Percentiles rank a stretch among this genome's conserved stretches.
Evolutionary conservation across 495 filamentous ascomycete genomes (phyloP).

Genomic region (Aspergillus egyptiacus): DNA sequence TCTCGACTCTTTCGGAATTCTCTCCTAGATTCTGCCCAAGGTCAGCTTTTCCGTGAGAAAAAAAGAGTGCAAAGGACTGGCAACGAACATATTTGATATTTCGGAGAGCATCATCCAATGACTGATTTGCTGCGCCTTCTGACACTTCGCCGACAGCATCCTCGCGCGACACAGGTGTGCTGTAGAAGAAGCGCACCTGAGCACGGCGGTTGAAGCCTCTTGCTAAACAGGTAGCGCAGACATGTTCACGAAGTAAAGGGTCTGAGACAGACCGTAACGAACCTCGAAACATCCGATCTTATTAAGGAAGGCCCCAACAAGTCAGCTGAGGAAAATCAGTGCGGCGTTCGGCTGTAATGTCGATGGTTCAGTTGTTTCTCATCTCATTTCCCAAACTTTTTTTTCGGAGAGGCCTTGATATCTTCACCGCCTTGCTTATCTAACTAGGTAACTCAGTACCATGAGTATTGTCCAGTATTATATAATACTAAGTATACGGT

Average conservation of each 20-base stretch:
- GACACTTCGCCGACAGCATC: background rate
- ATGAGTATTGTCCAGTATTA: background rate
- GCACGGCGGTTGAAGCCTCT: slow-evolving; percentile 20
- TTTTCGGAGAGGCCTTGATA: background rate
- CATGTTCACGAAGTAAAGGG: slow-evolving; percentile 30
- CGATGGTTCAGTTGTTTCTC: too few relatives aligned
- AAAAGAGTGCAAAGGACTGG: background rate
- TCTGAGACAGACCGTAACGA: slow-evolving; percentile 38
- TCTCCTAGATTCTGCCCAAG: too few relatives aligned
- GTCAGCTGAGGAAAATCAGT: slow-evolving; percentile 4
- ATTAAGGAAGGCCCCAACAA: slow-evolving; percentile 1
- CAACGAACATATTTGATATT: background rate
- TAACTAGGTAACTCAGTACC: too few relatives aligned
- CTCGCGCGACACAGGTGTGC: slow-evolving; percentile 13
- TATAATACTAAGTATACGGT: too few relatives aligned
- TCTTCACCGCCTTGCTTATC: background rate
- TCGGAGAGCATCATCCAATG: background rate
- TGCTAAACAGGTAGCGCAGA: slow-evolving; percentile 34
- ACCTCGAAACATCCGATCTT: slow-evolving; percentile 37
- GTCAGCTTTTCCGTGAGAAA: background rate
- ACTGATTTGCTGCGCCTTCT: background rate
- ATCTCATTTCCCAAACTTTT: background rate
- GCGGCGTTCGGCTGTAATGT: too few relatives aligned
- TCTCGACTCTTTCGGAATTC: too few relatives aligned
- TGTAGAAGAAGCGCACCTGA: slow-evolving; percentile 28